Conservation (phyloP, 2,329 filamentous ascomycete species). For the Aspergillus floridensis region DNA sequence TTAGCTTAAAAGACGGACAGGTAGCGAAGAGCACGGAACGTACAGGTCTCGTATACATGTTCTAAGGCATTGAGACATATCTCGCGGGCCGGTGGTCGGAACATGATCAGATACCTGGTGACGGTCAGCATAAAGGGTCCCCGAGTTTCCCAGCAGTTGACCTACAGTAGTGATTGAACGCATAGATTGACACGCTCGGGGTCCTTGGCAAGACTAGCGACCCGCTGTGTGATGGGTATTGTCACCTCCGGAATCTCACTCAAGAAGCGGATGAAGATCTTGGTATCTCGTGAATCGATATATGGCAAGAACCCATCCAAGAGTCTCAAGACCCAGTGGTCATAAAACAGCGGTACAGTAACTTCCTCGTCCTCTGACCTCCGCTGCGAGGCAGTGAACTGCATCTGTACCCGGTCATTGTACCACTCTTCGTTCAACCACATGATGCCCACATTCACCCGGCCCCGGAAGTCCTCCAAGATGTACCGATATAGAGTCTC, state of each 20-base stretch:
- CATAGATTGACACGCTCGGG: constrained; percentile 62
- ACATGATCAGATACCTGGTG: constrained; percentile 53
- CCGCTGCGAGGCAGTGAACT: constrained; percentile 42
- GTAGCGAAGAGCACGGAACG: constrained; percentile 19
- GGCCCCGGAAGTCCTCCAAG: constrained; percentile 83
- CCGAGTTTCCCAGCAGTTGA: neutral
- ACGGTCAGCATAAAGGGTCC: neutral
- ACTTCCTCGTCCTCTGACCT: constrained; percentile 50
- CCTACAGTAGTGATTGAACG: constrained; percentile 56
- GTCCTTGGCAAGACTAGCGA: constrained; percentile 63
- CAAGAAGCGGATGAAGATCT: constrained; percentile 83
- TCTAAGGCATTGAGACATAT: constrained; percentile 58
- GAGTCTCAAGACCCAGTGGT: constrained; percentile 74
- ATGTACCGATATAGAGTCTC: constrained; percentile 81
- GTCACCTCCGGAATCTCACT: constrained; percentile 86
- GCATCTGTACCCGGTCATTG: constrained; percentile 67
- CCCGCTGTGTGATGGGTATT: constrained; percentile 66
- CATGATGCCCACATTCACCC: constrained; percentile 84
- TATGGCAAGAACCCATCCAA: constrained; percentile 87
- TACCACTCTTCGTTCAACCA: constrained; percentile 99
- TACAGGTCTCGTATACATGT: constrained; percentile 57
- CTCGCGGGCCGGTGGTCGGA: constrained; percentile 59
- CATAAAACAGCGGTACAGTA: constrained; percentile 60
- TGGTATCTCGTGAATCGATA: constrained; percentile 78
- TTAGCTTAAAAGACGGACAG: neutral